These are phyloP conservation scores for Mycena haematopus DNA, from an alignment of 768 basidiomycete genomes.

Conservation along the genomic window DNA sequence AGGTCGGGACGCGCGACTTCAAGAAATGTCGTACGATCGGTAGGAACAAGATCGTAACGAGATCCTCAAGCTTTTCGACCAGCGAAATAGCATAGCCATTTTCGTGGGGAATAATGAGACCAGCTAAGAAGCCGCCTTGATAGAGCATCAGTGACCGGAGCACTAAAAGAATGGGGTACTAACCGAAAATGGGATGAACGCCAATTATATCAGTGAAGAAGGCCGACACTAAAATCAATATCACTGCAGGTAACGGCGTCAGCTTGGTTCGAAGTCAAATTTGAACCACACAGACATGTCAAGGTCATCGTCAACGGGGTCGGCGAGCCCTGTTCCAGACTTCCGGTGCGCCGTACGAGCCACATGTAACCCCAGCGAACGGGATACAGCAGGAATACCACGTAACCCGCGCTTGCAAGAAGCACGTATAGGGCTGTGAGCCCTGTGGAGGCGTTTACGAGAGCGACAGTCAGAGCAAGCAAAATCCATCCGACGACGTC, in stretches of 20 bases:
- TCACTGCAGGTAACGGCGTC: slow-evolving; percentile 37
- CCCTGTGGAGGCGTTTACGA: slow-evolving; percentile 79
- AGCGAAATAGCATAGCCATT: slow-evolving; percentile 82
- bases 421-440: slow-evolving; percentile 83
- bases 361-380: slow-evolving; percentile 68
- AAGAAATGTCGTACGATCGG: slow-evolving; percentile 63
- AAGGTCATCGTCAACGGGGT: slow-evolving; percentile 80
- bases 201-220: slow-evolving; percentile 91
- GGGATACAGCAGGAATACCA: slow-evolving; percentile 70
- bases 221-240: slow-evolving; percentile 74
- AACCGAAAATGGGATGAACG: slow-evolving; percentile 72
- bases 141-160: slow-evolving; percentile 30
- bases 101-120: slow-evolving; percentile 82
- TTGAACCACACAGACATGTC: slow-evolving; percentile 38
- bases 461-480: slow-evolving; percentile 81
- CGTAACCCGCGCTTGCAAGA: slow-evolving; percentile 69
- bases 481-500: slow-evolving; percentile 84
- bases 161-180: slow-evolving; percentile 19
- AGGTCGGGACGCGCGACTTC: slow-evolving; percentile 2
- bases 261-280: neutral
- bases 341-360: slow-evolving; percentile 71
- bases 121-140: slow-evolving; percentile 80
- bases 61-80: slow-evolving; percentile 87
- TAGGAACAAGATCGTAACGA: slow-evolving; percentile 77
- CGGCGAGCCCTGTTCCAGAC: slow-evolving; percentile 75